Conservation (phyloP, 345 rosid genomes). For the Dovyalis caffra region DNA sequence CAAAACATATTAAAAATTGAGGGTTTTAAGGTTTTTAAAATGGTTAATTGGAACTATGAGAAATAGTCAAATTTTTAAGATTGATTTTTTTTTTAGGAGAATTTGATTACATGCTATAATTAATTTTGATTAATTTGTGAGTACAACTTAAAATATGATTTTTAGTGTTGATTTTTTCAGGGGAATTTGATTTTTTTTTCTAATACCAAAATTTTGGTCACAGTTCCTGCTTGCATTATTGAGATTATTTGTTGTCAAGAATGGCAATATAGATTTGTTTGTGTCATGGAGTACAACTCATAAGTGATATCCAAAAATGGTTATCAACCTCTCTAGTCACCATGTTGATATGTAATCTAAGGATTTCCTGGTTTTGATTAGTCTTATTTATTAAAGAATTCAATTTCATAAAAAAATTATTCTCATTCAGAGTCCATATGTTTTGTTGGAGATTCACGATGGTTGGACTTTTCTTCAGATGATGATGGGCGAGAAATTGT, state of each 20-base stretch:
- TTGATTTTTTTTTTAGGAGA: no score
- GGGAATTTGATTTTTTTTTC: no score
- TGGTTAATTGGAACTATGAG: no score
- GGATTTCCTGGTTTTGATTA: not conserved
- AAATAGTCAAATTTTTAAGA: no score
- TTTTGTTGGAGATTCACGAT: conserved; percentile 79
- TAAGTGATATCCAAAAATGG: not conserved
- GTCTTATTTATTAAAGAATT: not conserved
- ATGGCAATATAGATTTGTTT: not conserved
- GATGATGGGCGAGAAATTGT: conserved; percentile 85
- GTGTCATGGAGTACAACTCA: not conserved
- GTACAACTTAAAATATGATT: no score
- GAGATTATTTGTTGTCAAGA: not conserved
- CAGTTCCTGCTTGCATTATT: not conserved
- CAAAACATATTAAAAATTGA: no score
- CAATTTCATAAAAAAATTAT: not conserved
- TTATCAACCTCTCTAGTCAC: not conserved
- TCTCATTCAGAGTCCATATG: conserved; percentile 15
- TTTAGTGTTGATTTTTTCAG: no score
- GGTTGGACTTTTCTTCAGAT: conserved; percentile 74
- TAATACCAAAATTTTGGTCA: not conserved
- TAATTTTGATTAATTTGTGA: no score
- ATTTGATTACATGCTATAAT: no score
- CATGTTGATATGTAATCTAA: not conserved
- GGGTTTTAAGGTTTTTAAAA: no score